Evolutionary conservation across 495 filamentous ascomycete species (phyloP).

Genomic region (Letharia columbiana): DNA sequence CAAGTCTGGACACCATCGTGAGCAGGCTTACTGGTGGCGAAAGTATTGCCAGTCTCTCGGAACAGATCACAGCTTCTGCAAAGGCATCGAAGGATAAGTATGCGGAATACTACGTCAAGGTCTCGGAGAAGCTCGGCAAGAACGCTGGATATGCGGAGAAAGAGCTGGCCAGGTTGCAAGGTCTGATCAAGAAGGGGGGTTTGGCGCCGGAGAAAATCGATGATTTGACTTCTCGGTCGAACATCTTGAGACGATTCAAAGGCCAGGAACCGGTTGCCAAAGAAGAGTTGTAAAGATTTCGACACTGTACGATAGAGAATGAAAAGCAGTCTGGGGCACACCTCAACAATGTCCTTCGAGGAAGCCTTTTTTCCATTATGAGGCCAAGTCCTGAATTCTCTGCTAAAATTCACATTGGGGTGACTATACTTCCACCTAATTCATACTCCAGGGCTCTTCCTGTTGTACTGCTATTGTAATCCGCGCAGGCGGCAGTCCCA

Average conservation of each 20-base stretch:
- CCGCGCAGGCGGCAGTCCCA: not conserved
- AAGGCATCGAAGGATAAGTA: conserved; percentile 66
- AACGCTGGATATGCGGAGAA: conserved; percentile 73
- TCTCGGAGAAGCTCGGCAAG: conserved; percentile 70
- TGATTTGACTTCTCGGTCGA: conserved; percentile 76
- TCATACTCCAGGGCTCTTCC: not conserved
- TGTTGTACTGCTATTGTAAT: not conserved
- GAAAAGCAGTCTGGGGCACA: not conserved
- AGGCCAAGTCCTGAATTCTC: not conserved
- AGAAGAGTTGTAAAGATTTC: conserved; percentile 40
- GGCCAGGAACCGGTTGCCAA: conserved; percentile 38
- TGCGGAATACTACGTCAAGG: conserved; percentile 89
- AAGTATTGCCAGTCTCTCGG: conserved; percentile 49
- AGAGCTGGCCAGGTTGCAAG: conserved; percentile 72
- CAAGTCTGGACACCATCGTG: conserved; percentile 64
- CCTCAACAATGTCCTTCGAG: not conserved
- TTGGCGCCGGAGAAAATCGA: conserved; percentile 81
- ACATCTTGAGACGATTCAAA: conserved; percentile 77
- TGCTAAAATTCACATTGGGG: not conserved
- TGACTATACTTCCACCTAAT: not conserved
- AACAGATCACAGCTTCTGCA: conserved; percentile 62
- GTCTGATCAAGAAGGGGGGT: conserved; percentile 75
- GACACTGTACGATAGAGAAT: conserved; percentile 4
- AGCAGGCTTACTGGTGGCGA: conserved; percentile 53
- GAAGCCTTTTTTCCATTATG: not conserved